These are phyloP conservation scores for Cercospora sp. DNA, from an alignment of 2,329 filamentous ascomycete genomes.

Conservation along the genomic window DNA sequence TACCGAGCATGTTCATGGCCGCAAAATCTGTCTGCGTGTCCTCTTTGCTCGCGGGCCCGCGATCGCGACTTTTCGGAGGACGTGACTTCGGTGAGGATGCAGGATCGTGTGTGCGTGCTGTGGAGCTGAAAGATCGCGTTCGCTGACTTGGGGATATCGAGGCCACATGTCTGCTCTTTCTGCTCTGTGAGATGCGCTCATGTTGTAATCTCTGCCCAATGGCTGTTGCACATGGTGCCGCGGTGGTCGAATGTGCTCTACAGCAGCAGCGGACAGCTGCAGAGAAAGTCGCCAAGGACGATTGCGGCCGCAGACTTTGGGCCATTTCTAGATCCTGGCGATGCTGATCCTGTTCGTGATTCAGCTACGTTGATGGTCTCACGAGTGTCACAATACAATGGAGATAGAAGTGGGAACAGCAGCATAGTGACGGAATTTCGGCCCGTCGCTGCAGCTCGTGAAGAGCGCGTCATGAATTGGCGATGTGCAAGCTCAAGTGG, in stretches of 20 bases:
- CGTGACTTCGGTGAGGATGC: constrained; percentile 8
- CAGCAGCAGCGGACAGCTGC: background rate
- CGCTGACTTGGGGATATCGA: background rate
- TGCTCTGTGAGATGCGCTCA: background rate
- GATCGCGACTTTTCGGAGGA: constrained; percentile 54
- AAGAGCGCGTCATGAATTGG: background rate
- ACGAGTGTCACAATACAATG: background rate
- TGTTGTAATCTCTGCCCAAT: background rate
- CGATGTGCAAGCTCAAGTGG: background rate
- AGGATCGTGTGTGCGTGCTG: constrained; percentile 3
- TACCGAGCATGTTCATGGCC: constrained; percentile 75
- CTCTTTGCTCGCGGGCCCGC: constrained; percentile 62
- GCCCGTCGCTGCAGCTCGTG: background rate
- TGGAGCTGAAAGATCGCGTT: constrained; percentile 12
- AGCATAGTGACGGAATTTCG: background rate
- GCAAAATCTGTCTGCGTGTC: constrained; percentile 71
- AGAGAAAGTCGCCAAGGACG: background rate
- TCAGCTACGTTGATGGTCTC: background rate
- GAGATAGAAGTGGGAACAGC: background rate
- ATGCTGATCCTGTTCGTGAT: background rate
- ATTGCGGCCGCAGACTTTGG: background rate
- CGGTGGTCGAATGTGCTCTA: background rate
- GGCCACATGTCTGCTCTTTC: background rate
- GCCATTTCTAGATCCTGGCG: background rate
- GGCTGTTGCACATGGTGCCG: background rate